Conservation (phyloP, 2,329 filamentous ascomycete genomes). For the Tolypocladium nubicola region DNA sequence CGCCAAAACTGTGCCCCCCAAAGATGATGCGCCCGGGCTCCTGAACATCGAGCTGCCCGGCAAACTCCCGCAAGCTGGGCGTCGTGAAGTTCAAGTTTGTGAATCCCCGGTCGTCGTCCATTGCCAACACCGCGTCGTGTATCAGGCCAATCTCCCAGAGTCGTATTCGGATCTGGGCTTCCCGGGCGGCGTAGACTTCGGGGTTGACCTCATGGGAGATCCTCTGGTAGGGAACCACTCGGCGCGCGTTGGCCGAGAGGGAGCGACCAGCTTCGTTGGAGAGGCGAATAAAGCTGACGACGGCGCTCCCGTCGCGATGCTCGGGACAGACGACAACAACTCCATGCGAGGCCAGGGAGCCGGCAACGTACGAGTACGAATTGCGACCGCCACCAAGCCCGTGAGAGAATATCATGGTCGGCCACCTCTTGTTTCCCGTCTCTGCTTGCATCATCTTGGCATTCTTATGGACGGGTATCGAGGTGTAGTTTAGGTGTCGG, state of each 20-base stretch:
- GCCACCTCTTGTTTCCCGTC: conserved; percentile 50
- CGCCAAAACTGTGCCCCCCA: conserved; percentile 74
- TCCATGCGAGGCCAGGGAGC: conserved; percentile 70
- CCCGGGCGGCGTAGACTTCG: conserved; percentile 56
- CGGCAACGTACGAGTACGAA: conserved; percentile 73
- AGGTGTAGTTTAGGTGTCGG: conserved; percentile 61
- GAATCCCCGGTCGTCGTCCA: conserved; percentile 45
- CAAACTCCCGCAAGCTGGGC: conserved; percentile 46
- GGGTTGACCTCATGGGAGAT: conserved; percentile 53
- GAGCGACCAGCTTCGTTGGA: conserved; percentile 33
- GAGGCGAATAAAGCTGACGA: conserved; percentile 60
- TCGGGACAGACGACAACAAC: conserved; percentile 73
- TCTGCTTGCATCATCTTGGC: conserved; percentile 47
- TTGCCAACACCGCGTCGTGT: conserved; percentile 54
- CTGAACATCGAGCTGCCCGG: conserved; percentile 53
- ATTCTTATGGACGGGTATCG: conserved; percentile 63
- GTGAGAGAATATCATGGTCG: conserved; percentile 78
- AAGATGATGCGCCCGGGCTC: conserved; percentile 64
- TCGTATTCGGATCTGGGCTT: conserved; percentile 63
- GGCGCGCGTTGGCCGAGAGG: conserved; percentile 14
- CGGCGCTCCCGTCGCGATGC: conserved; percentile 71
- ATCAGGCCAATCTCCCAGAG: conserved; percentile 69
- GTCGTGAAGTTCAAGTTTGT: conserved; percentile 43
- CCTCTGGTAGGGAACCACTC: conserved; percentile 34
- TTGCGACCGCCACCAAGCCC: conserved; percentile 74